These are phyloP conservation scores for Amaranthus cruentus DNA, from an alignment of 148 eudicot genomes.

Conservation along the genomic window DNA sequence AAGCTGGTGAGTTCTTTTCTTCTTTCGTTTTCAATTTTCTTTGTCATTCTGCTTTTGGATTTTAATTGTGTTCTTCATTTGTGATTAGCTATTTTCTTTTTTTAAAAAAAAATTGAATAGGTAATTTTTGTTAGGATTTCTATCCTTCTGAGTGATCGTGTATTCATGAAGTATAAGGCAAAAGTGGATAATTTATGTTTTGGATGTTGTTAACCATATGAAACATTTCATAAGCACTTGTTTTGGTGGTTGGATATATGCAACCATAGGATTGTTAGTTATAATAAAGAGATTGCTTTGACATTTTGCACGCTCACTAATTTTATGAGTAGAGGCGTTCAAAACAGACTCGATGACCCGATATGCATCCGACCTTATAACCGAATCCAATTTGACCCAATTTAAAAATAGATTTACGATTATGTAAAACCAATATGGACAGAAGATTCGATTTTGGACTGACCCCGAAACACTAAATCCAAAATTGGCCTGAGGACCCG, in stretches of 20 bases:
- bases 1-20: conserved; percentile 61
- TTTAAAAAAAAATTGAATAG: background rate
- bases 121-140: background rate
- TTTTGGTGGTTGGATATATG: too few species aligned
- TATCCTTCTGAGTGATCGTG: too few species aligned
- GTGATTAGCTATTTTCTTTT: background rate
- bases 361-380: too few species aligned
- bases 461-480: too few species aligned
- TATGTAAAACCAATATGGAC: too few species aligned
- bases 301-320: background rate
- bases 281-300: background rate
- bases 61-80: background rate
- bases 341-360: too few species aligned
- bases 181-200: too few species aligned
- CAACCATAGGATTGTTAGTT: background rate
- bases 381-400: too few species aligned
- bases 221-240: too few species aligned
- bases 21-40: background rate
- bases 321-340: background rate
- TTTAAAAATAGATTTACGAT: too few species aligned
- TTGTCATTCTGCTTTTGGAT: background rate
- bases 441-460: too few species aligned
- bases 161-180: background rate
- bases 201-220: too few species aligned
- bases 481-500: background rate